Evolutionary conservation across 257 asterid genomes (phyloP).

Genomic region (Lithospermum erythrorhizon): DNA sequence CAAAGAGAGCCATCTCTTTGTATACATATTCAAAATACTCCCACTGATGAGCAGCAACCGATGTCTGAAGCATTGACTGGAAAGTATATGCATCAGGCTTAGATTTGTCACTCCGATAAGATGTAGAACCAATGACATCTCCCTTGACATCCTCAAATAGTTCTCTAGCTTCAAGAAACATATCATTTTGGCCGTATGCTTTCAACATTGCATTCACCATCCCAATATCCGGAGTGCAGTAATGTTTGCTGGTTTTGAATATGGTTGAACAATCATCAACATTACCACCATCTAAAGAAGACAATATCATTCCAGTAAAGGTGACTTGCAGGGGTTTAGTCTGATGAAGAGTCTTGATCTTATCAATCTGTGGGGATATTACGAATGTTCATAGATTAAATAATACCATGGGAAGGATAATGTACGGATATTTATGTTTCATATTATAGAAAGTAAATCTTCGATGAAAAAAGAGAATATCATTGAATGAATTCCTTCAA

Average conservation of each 20-base stretch:
- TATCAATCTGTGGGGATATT: constrained; percentile 47
- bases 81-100: constrained; percentile 56
- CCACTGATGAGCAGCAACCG: constrained; percentile 82
- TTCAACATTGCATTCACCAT: constrained; percentile 73
- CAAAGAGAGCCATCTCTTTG: constrained; percentile 61
- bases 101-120: constrained; percentile 9
- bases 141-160: constrained; percentile 53
- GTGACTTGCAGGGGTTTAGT: constrained; percentile 61
- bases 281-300: constrained; percentile 83
- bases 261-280: constrained; percentile 48
- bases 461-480: too few relatives aligned
- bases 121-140: constrained; percentile 20
- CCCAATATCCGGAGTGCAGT: constrained; percentile 54
- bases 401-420: not conserved
- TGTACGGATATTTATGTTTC: too few relatives aligned
- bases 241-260: constrained; percentile 51
- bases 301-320: constrained; percentile 74
- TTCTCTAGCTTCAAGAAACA: constrained; percentile 77
- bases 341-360: constrained; percentile 34
- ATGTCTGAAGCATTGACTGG: constrained; percentile 71
- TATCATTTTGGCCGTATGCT: constrained; percentile 60
- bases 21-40: constrained; percentile 79
- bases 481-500: too few relatives aligned
- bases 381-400: constrained; percentile 4
- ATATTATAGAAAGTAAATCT: too few relatives aligned